These are phyloP conservation scores for Chalciporus sp. DNA, from an alignment of 1,284 basidiomycete species.

Conservation along the genomic window DNA sequence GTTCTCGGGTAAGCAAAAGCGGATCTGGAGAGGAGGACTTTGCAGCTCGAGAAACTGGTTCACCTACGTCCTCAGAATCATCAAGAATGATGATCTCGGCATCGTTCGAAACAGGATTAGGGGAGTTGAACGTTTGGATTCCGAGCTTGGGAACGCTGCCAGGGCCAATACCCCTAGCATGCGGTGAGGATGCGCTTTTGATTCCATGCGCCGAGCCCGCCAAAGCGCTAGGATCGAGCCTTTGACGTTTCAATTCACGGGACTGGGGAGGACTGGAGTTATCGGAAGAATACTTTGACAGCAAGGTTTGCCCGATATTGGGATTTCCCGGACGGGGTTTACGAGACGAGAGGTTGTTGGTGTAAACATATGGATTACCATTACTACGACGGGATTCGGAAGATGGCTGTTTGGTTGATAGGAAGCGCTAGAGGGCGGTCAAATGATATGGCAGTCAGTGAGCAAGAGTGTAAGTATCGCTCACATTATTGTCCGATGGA, in stretches of 20 bases:
- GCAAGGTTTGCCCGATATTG: conserved; percentile 23
- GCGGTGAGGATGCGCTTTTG: conserved; percentile 9
- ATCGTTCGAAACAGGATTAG: conserved; percentile 11
- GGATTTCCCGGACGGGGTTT: conserved; percentile 25
- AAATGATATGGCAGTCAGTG: conserved; percentile 7
- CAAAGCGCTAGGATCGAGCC: conserved; percentile 10
- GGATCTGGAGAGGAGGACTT: conserved; percentile 32
- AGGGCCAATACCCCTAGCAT: background rate
- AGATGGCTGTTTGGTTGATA: background rate
- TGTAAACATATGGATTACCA: conserved; percentile 26
- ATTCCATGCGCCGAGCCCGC: background rate
- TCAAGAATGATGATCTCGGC: conserved; percentile 24
- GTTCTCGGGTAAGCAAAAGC: background rate
- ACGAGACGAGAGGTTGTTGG: conserved; percentile 1
- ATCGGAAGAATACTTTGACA: conserved; percentile 11
- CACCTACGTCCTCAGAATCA: conserved; percentile 28
- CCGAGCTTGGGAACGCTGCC: conserved; percentile 20
- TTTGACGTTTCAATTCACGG: conserved; percentile 28
- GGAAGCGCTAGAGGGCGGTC: conserved; percentile 15
- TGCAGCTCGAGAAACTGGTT: conserved; percentile 12
- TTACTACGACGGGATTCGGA: conserved; percentile 3
- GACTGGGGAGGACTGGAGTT: background rate
- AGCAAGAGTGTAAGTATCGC: conserved; percentile 1
- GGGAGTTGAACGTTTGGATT: conserved; percentile 20
- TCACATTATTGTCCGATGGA: conserved; percentile 22